These are phyloP conservation scores for Termitomyces sp. DNA, from an alignment of 768 basidiomycete genomes.

Conservation along the genomic window DNA sequence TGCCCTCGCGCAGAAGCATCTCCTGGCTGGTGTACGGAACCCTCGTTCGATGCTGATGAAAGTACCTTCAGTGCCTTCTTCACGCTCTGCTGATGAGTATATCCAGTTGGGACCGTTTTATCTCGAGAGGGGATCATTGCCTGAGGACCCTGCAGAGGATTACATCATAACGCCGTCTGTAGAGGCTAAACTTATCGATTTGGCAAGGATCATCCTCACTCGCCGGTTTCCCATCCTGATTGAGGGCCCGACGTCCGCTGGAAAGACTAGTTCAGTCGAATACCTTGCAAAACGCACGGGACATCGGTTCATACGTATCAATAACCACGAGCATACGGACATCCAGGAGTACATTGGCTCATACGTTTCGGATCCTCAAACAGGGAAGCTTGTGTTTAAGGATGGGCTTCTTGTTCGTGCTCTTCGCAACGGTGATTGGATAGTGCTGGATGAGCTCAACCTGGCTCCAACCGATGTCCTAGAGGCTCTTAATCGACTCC, in stretches of 20 bases:
- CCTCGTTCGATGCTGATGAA: constrained; percentile 67
- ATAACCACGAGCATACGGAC: constrained; percentile 99
- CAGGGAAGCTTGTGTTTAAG: constrained; percentile 92
- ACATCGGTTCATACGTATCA: constrained; percentile 95
- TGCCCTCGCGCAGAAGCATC: constrained; percentile 66
- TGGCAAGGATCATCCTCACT: constrained; percentile 88
- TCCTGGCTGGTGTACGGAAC: constrained; percentile 79
- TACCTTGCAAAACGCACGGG: constrained; percentile 91
- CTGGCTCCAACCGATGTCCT: constrained; percentile 96
- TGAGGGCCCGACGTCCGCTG: constrained; percentile 96
- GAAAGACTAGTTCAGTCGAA: constrained; percentile 96
- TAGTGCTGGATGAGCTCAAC: constrained; percentile 96
- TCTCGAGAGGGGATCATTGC: constrained; percentile 71
- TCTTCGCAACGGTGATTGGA: constrained; percentile 90
- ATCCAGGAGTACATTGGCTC: constrained; percentile 98
- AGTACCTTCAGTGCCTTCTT: constrained; percentile 52
- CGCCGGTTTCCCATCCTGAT: constrained; percentile 91
- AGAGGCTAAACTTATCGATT: constrained; percentile 86
- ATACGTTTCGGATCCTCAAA: constrained; percentile 87
- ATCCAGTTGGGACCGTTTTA: constrained; percentile 91
- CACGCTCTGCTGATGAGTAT: constrained; percentile 46
- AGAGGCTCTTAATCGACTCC: constrained; percentile 91
- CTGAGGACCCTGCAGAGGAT: constrained; percentile 60
- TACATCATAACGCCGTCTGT: constrained; percentile 97
- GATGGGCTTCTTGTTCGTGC: constrained; percentile 94